Conservation (phyloP, 164 flowering plant genomes). For the Aristolochia fimbriata region DNA sequence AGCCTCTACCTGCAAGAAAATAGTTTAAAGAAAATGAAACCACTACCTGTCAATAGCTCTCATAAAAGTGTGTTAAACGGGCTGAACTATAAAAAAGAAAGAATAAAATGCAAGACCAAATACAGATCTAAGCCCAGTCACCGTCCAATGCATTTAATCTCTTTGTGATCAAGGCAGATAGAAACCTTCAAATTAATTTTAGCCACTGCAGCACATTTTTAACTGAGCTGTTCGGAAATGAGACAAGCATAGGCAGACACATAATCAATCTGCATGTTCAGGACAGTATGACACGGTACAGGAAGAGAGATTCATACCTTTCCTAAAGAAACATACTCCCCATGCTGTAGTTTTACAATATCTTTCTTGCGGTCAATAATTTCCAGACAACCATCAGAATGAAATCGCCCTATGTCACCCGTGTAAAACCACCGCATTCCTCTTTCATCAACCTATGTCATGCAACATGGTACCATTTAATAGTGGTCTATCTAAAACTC, state of each 20-base stretch:
- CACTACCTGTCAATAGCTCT: not conserved
- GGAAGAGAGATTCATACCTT: constrained; percentile 41
- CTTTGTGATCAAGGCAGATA: no score
- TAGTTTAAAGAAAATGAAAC: not conserved
- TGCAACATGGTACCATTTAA: not conserved
- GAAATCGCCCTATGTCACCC: constrained; percentile 88
- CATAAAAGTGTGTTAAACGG: not conserved
- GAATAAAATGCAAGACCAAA: not conserved
- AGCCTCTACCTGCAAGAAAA: constrained; percentile 72
- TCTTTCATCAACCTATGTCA: constrained; percentile 68
- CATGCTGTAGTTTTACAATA: constrained; percentile 98
- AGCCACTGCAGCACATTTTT: no score
- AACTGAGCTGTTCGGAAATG: no score
- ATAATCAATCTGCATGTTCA: no score
- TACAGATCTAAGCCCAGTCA: no score
- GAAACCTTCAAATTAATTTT: no score
- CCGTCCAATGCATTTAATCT: no score
- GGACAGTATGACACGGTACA: no score
- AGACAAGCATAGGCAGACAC: no score
- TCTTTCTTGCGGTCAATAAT: constrained; percentile 96
- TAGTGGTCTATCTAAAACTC: not conserved
- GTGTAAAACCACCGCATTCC: constrained; percentile 97
- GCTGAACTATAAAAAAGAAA: not conserved
- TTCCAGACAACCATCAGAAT: constrained; percentile 93
- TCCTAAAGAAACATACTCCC: constrained; percentile 95